Evolutionary conservation across 2,329 filamentous ascomycete genomes (phyloP).

Genomic region (Penicillium sp.): DNA sequence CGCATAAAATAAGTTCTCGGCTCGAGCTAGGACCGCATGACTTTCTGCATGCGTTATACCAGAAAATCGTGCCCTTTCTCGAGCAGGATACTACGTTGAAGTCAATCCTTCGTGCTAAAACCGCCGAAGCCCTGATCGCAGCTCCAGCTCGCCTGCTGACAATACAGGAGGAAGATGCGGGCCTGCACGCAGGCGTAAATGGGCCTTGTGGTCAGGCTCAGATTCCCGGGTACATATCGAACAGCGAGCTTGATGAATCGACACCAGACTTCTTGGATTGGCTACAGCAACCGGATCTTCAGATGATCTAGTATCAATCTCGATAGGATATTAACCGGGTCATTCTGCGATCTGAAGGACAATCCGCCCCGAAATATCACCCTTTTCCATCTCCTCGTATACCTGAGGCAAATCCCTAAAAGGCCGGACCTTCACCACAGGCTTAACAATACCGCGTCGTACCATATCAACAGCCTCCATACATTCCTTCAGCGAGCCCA

Average conservation of each 20-base stretch:
- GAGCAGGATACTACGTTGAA: conserved; percentile 25
- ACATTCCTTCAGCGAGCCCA: conserved; percentile 46
- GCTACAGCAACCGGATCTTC: not conserved
- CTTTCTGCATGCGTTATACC: conserved; percentile 30
- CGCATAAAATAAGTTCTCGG: not conserved
- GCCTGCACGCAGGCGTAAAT: not conserved
- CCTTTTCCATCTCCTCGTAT: conserved; percentile 46
- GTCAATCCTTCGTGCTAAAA: conserved; percentile 27
- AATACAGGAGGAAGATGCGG: not conserved
- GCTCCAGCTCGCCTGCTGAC: conserved; percentile 22
- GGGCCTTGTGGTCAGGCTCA: too few species aligned
- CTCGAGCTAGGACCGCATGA: conserved; percentile 26
- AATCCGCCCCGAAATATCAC: conserved; percentile 42
- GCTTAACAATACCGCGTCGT: conserved; percentile 40
- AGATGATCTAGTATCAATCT: not conserved
- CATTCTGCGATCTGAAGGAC: conserved; percentile 40
- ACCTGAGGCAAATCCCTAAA: conserved; percentile 43
- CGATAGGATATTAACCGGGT: not conserved
- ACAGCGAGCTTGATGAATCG: not conserved
- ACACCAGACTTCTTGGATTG: not conserved
- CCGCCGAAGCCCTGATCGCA: conserved; percentile 24
- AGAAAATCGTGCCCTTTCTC: conserved; percentile 28
- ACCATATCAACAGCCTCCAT: conserved; percentile 47
- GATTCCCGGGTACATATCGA: not conserved
- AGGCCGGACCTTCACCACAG: conserved; percentile 39